A percentile compares a stretch with the other conserved stretches of the same genome.
Evolutionary conservation across 345 rosid genomes (phyloP).

Genomic region (Erucastrum elatum): DNA sequence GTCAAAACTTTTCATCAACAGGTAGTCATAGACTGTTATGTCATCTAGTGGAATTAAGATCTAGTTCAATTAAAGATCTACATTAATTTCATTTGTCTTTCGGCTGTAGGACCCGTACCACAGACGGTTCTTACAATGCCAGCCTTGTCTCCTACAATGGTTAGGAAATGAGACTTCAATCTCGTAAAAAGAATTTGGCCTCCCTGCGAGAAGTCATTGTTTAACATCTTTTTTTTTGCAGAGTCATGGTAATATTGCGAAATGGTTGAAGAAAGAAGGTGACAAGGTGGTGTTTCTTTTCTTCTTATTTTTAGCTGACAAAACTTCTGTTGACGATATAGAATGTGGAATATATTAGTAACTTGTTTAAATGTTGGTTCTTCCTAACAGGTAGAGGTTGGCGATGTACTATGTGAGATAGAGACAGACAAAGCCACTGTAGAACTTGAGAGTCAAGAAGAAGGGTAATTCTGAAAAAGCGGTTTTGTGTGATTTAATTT

Average conservation of each 20-base stretch:
- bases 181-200: conserved; percentile 7
- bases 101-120: conserved; percentile 64
- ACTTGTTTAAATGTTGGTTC: conserved; percentile 37
- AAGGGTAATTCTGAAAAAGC: conserved; percentile 59
- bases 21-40: conserved; percentile 50
- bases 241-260: conserved; percentile 92
- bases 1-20: conserved; percentile 67
- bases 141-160: conserved; percentile 99
- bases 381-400: conserved; percentile 81
- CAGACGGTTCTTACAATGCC: conserved; percentile 86
- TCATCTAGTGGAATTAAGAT: conserved; percentile 13
- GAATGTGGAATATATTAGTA: conserved; percentile 10
- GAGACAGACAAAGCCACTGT: conserved; percentile 98
- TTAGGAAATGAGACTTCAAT: conserved; percentile 38
- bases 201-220: conserved; percentile 35
- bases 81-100: conserved; percentile 34
- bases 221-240: conserved; percentile 46
- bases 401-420: conserved; percentile 87
- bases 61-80: neutral
- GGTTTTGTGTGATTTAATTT: conserved; percentile 4
- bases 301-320: conserved; percentile 13
- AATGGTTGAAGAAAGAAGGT: conserved; percentile 96
- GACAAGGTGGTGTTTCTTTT: conserved; percentile 66
- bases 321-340: conserved; percentile 5
- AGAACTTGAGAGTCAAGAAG: conserved; percentile 94